phyloP scores from a whole-genome alignment of 2,329 filamentous ascomycete genomes.

The Albophoma yamanashiensis region DNA sequence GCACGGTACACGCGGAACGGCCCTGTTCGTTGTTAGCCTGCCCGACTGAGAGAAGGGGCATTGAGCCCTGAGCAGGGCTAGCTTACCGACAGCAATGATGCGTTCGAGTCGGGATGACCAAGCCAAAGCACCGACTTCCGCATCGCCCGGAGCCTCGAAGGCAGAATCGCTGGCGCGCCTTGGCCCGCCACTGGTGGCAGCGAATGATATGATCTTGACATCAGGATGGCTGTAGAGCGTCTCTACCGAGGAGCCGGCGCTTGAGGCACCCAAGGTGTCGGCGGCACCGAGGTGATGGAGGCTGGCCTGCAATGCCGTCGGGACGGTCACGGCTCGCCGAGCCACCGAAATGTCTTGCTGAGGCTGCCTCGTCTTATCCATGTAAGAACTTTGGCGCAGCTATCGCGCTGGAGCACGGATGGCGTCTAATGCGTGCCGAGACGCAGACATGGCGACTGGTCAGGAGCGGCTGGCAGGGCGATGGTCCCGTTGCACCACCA shows the following conservation, averaged over 20 bases:
- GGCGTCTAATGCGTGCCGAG: neutral
- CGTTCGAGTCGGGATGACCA: constrained; percentile 70
- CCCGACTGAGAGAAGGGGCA: neutral
- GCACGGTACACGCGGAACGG: constrained; percentile 77
- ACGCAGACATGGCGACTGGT: neutral
- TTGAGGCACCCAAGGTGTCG: neutral
- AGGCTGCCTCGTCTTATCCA: neutral
- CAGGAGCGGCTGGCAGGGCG: neutral
- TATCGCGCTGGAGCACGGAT: neutral
- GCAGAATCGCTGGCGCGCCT: constrained; percentile 11
- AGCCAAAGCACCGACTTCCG: constrained; percentile 52
- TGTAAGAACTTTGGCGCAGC: neutral
- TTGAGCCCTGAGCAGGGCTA: neutral
- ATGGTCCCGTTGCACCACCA: neutral
- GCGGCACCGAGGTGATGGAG: neutral
- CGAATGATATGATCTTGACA: constrained; percentile 54
- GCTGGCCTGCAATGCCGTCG: neutral
- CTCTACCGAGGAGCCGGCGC: constrained; percentile 34
- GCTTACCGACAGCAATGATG: constrained; percentile 66
- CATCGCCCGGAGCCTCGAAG: constrained; percentile 2
- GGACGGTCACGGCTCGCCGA: neutral
- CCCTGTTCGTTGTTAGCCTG: constrained; percentile 30
- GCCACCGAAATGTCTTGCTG: neutral
- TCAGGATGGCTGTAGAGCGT: constrained; percentile 65
- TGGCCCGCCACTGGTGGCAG: constrained; percentile 21